Evolutionary conservation across 495 filamentous ascomycete genomes (phyloP).

Genomic region (Penicillium angulare): DNA sequence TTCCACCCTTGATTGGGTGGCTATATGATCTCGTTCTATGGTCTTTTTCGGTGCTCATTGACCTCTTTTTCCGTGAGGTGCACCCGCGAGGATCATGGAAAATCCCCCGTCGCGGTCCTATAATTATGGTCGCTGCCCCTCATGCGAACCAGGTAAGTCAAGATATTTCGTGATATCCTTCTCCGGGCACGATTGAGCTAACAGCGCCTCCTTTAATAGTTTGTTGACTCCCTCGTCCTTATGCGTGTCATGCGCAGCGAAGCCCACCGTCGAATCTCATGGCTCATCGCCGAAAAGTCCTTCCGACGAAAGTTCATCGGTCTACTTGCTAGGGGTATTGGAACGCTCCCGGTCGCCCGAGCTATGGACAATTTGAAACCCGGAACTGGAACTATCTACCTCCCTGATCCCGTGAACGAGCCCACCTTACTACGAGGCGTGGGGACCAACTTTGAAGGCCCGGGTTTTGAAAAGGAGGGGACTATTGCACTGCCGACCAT

Average conservation of each 20-base stretch:
- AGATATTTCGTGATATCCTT: background rate
- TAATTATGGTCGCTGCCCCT: constrained; percentile 96
- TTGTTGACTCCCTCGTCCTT: constrained; percentile 91
- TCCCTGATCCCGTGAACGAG: constrained; percentile 83
- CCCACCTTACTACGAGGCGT: constrained; percentile 81
- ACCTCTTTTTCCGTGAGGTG: constrained; percentile 97
- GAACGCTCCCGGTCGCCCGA: constrained; percentile 83
- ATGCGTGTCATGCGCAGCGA: constrained; percentile 85
- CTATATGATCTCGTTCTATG: constrained; percentile 81
- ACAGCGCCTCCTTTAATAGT: constrained; percentile 46
- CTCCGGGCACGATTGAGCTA: constrained; percentile 5
- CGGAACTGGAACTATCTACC: constrained; percentile 76
- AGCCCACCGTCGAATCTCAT: constrained; percentile 81
- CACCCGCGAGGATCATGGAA: constrained; percentile 93
- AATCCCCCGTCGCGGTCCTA: constrained; percentile 79
- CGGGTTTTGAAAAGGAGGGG: constrained; percentile 72
- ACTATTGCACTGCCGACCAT: constrained; percentile 81
- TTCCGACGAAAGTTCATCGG: constrained; percentile 87
- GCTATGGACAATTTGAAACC: constrained; percentile 86
- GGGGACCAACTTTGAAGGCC: constrained; percentile 79
- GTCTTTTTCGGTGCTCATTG: constrained; percentile 78
- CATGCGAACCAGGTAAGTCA: constrained; percentile 89
- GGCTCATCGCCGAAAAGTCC: constrained; percentile 92
- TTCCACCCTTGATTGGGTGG: constrained; percentile 68
- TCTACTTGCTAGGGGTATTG: constrained; percentile 70